Percentiles rank a stretch among this genome's conserved stretches.
These are phyloP conservation scores for Quercus parvula DNA, from an alignment of 306 rosid species.

Conservation along the genomic window DNA sequence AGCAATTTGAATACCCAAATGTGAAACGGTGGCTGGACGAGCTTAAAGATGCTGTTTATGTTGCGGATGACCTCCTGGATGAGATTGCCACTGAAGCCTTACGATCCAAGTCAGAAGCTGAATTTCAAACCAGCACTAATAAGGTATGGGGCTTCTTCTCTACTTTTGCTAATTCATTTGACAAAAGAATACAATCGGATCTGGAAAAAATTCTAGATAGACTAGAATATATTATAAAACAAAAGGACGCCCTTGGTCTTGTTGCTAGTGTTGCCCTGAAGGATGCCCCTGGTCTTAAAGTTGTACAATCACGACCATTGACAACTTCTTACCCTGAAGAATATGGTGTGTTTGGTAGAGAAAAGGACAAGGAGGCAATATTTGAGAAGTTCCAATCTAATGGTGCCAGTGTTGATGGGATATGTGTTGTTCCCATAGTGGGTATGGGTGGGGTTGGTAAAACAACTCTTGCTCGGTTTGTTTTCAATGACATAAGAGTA, in stretches of 20 bases:
- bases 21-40: slow-evolving; percentile 19
- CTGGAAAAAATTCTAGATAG: too few relatives aligned
- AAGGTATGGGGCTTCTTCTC: too few relatives aligned
- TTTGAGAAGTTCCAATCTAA: background rate
- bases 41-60: slow-evolving; percentile 13
- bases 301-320: background rate
- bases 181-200: accelerated
- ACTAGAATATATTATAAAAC: too few relatives aligned
- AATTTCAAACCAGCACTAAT: accelerated
- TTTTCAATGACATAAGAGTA: slow-evolving; percentile 6
- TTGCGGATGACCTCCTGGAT: slow-evolving; percentile 20
- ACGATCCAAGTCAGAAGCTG: background rate
- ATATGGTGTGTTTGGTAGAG: slow-evolving; percentile 12
- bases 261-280: too few relatives aligned
- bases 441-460: slow-evolving; percentile 20
- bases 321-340: background rate
- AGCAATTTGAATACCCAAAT: slow-evolving; percentile 1
- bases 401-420: background rate
- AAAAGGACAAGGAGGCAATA: background rate
- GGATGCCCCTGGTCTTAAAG: too few relatives aligned
- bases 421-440: slow-evolving; percentile 2
- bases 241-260: too few relatives aligned
- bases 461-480: slow-evolving; percentile 7
- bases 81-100: background rate
- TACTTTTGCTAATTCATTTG: too few relatives aligned